phyloP scores from a whole-genome alignment of 208 protist species.

The Crithidia expoeki region DNA sequence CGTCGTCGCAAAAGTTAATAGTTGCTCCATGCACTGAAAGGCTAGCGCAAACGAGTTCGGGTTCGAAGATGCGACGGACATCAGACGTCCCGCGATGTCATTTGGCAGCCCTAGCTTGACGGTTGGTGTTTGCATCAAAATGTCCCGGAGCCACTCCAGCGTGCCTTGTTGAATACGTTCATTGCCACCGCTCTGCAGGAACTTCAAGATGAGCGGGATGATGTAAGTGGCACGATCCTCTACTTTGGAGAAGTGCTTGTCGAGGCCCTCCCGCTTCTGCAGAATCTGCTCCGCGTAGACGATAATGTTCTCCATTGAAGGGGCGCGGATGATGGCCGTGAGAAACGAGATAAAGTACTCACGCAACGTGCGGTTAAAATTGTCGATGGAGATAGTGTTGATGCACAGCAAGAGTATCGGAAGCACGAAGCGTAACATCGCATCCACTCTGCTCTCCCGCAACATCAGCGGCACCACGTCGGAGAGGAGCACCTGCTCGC shows the following conservation, averaged over 20 bases:
- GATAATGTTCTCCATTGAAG: slow-evolving; percentile 25
- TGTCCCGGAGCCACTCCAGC: slow-evolving; percentile 29
- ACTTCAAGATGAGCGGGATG: slow-evolving; percentile 48
- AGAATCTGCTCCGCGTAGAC: slow-evolving; percentile 53
- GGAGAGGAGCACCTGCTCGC: slow-evolving; percentile 39
- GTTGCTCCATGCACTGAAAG: slow-evolving; percentile 47
- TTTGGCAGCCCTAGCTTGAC: slow-evolving; percentile 21
- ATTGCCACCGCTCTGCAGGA: slow-evolving; percentile 38
- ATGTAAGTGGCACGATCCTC: slow-evolving; percentile 38
- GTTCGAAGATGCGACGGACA: slow-evolving; percentile 25
- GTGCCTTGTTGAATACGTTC: slow-evolving; percentile 32
- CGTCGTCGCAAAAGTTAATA: slow-evolving; percentile 29
- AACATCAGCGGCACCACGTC: slow-evolving; percentile 57
- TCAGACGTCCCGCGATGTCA: slow-evolving; percentile 34
- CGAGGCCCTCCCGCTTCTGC: slow-evolving; percentile 43
- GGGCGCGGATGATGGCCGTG: slow-evolving; percentile 30
- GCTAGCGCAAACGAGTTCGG: slow-evolving; percentile 14
- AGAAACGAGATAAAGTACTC: slow-evolving; percentile 50
- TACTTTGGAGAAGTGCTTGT: slow-evolving; percentile 35
- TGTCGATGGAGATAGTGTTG: slow-evolving; percentile 20
- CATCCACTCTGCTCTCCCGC: slow-evolving; percentile 39
- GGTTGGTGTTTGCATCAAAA: slow-evolving; percentile 26
- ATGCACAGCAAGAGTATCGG: slow-evolving; percentile 56
- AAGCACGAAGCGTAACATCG: slow-evolving; percentile 53
- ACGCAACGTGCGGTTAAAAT: slow-evolving; percentile 37